Conservation (phyloP, 495 filamentous ascomycete species). For the Trichocladium antarcticum region DNA sequence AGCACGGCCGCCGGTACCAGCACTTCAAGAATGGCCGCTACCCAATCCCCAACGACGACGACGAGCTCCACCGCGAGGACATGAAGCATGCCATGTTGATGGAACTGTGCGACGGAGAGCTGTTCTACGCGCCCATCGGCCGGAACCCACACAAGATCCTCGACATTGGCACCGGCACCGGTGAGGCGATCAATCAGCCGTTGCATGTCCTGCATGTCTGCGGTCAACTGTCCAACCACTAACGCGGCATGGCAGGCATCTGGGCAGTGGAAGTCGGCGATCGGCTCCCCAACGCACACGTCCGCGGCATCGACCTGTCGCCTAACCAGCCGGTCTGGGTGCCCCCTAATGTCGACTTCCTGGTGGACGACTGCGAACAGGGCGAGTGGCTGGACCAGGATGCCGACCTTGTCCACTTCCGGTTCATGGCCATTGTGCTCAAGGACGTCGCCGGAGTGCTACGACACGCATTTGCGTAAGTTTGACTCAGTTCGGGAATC, state of each 20-base stretch:
- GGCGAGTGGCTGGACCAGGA: conserved; percentile 30
- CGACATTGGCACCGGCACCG: conserved; percentile 46
- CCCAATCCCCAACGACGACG: conserved; percentile 45
- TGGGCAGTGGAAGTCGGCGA: too few species aligned
- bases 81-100: conserved; percentile 33
- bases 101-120: conserved; percentile 23
- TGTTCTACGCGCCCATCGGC: conserved; percentile 34
- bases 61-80: conserved; percentile 37
- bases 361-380: conserved; percentile 38
- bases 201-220: too few species aligned
- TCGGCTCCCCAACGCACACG: too few species aligned
- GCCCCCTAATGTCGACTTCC: conserved; percentile 31
- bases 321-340: conserved; percentile 35
- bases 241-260: too few species aligned
- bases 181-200: too few species aligned
- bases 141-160: conserved; percentile 33
- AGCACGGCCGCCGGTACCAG: conserved; percentile 50
- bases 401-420: conserved; percentile 33
- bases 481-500: neutral
- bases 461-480: conserved; percentile 28
- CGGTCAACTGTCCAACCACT: too few species aligned
- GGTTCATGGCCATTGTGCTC: conserved; percentile 37
- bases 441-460: conserved; percentile 35
- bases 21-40: conserved; percentile 45
- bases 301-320: conserved; percentile 15